Evolutionary conservation across 495 filamentous ascomycete genomes (phyloP), one percentile per base, ranked within the genome.

Genomic region (Neurospora sp.): DNA sequence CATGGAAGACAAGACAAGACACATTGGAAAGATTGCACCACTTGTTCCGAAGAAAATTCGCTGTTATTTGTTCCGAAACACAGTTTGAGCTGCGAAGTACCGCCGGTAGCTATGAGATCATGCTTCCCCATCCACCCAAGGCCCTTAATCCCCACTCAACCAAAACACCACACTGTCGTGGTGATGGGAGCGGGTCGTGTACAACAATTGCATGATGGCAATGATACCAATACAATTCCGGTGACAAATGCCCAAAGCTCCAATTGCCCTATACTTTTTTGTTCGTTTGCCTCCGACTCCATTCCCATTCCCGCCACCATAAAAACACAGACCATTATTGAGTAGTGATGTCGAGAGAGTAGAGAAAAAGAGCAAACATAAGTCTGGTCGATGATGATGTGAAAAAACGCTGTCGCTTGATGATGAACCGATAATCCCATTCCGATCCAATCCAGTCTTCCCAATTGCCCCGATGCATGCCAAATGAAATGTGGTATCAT

Each of bases 401-500:
- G 70, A 72, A 40, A 48, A 41, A 59, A 38, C 38, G 62, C 18
- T 70, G n/a, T 44, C 71, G 20, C 73, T 54, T 72, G 46, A 69
- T 54, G 27, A 59, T 66, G 23, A n/a, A 71, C 69, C 54, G 46
- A 66, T 40, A 72, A 37, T 20, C 46, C 73, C 70, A 18, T 40
- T 71, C 73, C 69, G 11, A 38, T 20, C 62, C 31, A 12, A 46
- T 39, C n/a, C 44, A 73, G 48, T 37, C 27, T 70, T 20, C 31
- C 54, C 54, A 66, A 35, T 18, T 66, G 54, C 7, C 54, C 54
- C 31, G 31, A 27, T 72, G 38, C 62, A 69, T 40, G 35, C 38
- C 38, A 39, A 40, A 16, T 59, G 41, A 54, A 39, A 62, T 27
- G 27, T 54, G 75, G 75, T 74, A 75, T 70, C 74, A 75, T 75